A percentile compares a stretch with the other conserved stretches of the same genome.
These are phyloP conservation scores for Boletus fagicola DNA, from an alignment of 768 basidiomycete genomes.

Conservation along the genomic window DNA sequence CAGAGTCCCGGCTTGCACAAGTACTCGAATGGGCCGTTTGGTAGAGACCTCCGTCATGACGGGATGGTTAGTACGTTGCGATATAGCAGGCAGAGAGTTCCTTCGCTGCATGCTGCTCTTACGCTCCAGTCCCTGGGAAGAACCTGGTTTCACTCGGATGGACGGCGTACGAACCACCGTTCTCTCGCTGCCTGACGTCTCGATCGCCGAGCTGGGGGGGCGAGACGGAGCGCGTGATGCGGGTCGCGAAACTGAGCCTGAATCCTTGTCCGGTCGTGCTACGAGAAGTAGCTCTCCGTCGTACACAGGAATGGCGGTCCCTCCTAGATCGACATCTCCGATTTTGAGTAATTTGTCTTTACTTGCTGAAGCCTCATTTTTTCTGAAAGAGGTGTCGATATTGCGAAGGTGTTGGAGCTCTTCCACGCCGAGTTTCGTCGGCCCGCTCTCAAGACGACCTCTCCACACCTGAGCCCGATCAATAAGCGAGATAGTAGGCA, in stretches of 20 bases:
- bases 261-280: constrained; percentile 53
- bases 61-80: constrained; percentile 56
- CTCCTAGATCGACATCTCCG: constrained; percentile 50
- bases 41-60: constrained; percentile 61
- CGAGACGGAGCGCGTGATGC: constrained; percentile 63
- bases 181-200: constrained; percentile 39
- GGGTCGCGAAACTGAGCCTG: constrained; percentile 49
- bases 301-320: constrained; percentile 71
- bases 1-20: constrained; percentile 77
- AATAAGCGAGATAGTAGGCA: constrained; percentile 65
- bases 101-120: constrained; percentile 73
- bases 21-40: constrained; percentile 69
- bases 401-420: constrained; percentile 60
- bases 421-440: constrained; percentile 44
- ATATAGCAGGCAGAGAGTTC: constrained; percentile 77
- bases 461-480: constrained; percentile 65
- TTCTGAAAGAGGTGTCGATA: constrained; percentile 42
- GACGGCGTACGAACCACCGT: constrained; percentile 61
- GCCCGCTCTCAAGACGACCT: constrained; percentile 65
- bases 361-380: constrained; percentile 12
- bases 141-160: constrained; percentile 73
- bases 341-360: constrained; percentile 34
- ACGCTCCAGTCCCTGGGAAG: constrained; percentile 68
- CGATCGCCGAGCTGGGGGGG: constrained; percentile 63
- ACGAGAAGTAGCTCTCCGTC: constrained; percentile 73